Percentiles rank a stretch among this genome's conserved stretches.
Conservation (phyloP, 495 filamentous ascomycete species). For the Astrothelium subdiscretum region DNA sequence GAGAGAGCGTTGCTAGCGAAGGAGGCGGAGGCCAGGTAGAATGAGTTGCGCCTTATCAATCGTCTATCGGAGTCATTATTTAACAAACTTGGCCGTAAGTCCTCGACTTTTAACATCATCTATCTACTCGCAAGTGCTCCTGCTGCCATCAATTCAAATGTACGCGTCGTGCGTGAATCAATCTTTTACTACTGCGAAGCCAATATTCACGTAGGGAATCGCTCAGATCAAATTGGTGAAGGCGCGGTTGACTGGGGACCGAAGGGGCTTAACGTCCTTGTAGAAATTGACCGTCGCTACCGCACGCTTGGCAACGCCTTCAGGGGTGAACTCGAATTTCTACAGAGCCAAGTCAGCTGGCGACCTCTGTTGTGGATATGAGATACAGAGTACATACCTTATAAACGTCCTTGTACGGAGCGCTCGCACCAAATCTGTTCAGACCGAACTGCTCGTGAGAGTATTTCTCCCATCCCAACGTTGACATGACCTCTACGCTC, state of each 20-base stretch:
- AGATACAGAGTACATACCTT: slow-evolving; percentile 44
- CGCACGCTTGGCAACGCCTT: slow-evolving; percentile 91
- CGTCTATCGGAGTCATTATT: neutral
- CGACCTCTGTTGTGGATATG: neutral
- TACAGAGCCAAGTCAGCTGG: slow-evolving; percentile 27
- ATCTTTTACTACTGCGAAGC: neutral
- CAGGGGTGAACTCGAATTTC: slow-evolving; percentile 99
- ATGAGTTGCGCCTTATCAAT: neutral
- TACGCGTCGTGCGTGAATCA: too few species aligned
- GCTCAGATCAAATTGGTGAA: slow-evolving; percentile 72
- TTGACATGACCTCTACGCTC: slow-evolving; percentile 89
- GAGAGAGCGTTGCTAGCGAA: neutral
- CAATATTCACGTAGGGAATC: neutral
- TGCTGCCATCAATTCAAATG: too few species aligned
- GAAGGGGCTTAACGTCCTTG: slow-evolving; percentile 78
- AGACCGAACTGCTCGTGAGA: slow-evolving; percentile 98
- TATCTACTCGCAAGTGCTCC: too few species aligned
- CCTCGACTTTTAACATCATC: neutral
- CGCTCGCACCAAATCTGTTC: slow-evolving; percentile 94
- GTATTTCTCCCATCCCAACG: slow-evolving; percentile 94
- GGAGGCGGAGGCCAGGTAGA: neutral
- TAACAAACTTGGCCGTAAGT: neutral
- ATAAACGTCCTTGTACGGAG: slow-evolving; percentile 96
- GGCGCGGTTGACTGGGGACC: slow-evolving; percentile 90
- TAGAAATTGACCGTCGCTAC: slow-evolving; percentile 87